Percentiles rank a stretch among this genome's conserved stretches.
These are phyloP conservation scores for Cichorium intybus DNA, from an alignment of 140 eudicot species.

Conservation along the genomic window DNA sequence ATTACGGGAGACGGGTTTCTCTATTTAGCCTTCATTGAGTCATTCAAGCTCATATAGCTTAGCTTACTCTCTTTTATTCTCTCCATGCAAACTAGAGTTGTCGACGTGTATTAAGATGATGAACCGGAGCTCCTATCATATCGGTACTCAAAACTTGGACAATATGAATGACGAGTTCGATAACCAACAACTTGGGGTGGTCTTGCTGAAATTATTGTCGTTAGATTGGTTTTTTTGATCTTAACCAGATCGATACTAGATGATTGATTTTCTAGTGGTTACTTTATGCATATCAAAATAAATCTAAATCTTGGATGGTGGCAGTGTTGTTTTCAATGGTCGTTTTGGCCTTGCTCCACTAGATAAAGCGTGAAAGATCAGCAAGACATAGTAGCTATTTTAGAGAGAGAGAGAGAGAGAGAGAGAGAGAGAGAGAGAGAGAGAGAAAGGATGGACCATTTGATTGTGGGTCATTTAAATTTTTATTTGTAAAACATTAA, in stretches of 20 bases:
- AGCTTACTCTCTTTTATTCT: constrained; percentile 55
- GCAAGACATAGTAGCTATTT: no score
- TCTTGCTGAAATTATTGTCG: constrained; percentile 75
- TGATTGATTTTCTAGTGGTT: constrained; percentile 26
- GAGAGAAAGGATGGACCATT: no score
- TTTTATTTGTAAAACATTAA: no score
- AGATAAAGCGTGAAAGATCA: no score
- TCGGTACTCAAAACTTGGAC: constrained; percentile 82
- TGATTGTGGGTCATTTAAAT: no score
- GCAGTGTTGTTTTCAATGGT: constrained; percentile 45
- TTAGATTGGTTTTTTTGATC: constrained; percentile 64
- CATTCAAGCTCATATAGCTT: constrained; percentile 81
- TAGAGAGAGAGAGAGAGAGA: no score
- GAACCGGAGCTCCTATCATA: constrained; percentile 76
- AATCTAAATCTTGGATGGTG: constrained; percentile 48
- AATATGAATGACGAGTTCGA: constrained; percentile 58
- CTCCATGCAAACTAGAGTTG: constrained; percentile 67
- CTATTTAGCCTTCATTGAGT: constrained; percentile 81
- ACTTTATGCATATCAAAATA: constrained; percentile 15
- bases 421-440: no score
- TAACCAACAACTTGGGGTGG: constrained; percentile 50
- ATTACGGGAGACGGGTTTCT: constrained; percentile 50
- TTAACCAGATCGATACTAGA: constrained; percentile 57
- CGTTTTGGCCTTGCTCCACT: constrained; percentile 58
- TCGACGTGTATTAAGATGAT: constrained; percentile 74